Conservation (phyloP, 495 filamentous ascomycete genomes). For the Choiromyces venosus region DNA sequence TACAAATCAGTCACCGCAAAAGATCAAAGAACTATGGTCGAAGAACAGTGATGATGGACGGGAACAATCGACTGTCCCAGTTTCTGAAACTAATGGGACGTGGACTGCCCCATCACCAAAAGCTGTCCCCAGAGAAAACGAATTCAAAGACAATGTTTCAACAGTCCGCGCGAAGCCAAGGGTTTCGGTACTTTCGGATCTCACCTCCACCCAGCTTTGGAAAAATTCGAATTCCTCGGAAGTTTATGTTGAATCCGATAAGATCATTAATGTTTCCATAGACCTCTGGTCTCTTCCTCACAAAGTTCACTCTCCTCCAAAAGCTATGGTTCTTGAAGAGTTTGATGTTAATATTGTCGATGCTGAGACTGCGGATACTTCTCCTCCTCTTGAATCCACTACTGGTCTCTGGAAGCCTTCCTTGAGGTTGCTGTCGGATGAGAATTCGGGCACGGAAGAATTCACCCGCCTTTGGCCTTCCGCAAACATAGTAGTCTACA, state of each 20-base stretch:
- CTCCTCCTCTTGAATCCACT: not conserved
- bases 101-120: not conserved
- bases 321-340: not conserved
- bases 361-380: not conserved
- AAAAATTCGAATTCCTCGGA: not conserved
- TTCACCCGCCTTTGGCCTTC: conserved; percentile 12
- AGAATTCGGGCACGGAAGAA: not conserved
- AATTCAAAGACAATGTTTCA: conserved; percentile 8
- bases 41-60: not conserved
- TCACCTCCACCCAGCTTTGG: conserved; percentile 19
- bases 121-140: not conserved
- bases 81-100: not conserved
- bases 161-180: conserved; percentile 10
- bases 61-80: not conserved
- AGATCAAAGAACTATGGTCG: conserved; percentile 11
- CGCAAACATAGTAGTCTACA: not conserved
- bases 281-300: not conserved
- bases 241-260: not conserved
- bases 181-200: not conserved
- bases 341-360: not conserved
- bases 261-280: not conserved
- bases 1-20: not conserved
- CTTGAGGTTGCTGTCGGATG: not conserved
- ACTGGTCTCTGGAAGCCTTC: not conserved
- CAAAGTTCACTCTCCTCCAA: not conserved